Base-by-base conservation (phyloP, 2,329 filamentous ascomycete genomes). In the Hymenoscyphus infarciens region DNA sequence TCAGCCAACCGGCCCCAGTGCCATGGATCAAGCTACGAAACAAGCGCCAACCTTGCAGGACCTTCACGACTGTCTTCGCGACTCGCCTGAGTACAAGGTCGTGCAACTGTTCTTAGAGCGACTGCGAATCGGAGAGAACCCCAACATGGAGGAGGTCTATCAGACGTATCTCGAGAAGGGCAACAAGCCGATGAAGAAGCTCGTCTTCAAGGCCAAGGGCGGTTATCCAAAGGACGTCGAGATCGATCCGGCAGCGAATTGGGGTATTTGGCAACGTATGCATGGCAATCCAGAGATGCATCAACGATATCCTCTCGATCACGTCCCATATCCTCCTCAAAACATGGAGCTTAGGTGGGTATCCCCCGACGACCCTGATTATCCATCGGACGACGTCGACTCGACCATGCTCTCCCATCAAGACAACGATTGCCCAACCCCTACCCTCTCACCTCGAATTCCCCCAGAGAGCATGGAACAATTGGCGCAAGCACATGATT, bases 141-240 rank as follows among this genome's bases (percentile, higher is more conserved):
- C 45, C 7, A 25, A 54, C 22, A 16, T 60, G 42, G 38, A 53
- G 33, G 29, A 60, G 27, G 39, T 60, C 3, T 60, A 60, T 39
- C 27, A 52, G n/a, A 11, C 5, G 15, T 54, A 33, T n/a, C 42
- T 60, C 27, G 5, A 60, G 19, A 19, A 35, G 11, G 57, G 57
- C 3, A 27, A 45, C 25, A 19, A n/a, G 22, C 57, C 42, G 15
- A 60, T 60, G 57, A 54, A 60, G 57, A 42, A 60, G 42, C 27
- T 60, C 16, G 45, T 53, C 5, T 60, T 60, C 29, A 35, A 38
- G 29, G 42, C 22, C 19, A 60, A 54, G 31, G 58, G 31, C 25
- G 58, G 58, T 4, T 60, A 60, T 33, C 35, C 22, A 25, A 39
- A 49, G 25, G 22, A 59, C 11, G 29, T 7, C n/a, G 5, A 5